phyloP scores from a whole-genome alignment of 495 filamentous ascomycete species.

The Trichoderma asperelloides region DNA sequence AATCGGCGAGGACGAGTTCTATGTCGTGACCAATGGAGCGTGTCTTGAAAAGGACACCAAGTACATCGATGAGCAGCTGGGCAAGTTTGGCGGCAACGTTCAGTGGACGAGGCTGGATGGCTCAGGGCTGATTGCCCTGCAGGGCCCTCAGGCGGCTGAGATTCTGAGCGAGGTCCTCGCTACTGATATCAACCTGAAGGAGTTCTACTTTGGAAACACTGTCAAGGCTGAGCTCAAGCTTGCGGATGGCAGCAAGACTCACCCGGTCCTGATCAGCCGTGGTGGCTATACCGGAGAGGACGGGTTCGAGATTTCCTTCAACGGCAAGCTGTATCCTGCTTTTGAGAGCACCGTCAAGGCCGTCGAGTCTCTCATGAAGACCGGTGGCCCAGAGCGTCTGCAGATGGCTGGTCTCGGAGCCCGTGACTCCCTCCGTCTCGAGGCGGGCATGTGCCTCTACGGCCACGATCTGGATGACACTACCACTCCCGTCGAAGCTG shows the following conservation, averaged over 20 bases:
- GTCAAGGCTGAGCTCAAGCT: slow-evolving; percentile 42
- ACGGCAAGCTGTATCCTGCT: slow-evolving; percentile 43
- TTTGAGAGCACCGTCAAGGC: slow-evolving; percentile 22
- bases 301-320: slow-evolving; percentile 91
- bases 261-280: slow-evolving; percentile 66
- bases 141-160: slow-evolving; percentile 67
- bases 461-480: slow-evolving; percentile 90
- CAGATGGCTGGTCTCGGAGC: slow-evolving; percentile 82
- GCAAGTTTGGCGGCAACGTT: slow-evolving; percentile 48
- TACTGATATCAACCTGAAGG: slow-evolving; percentile 48
- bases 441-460: slow-evolving; percentile 97
- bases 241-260: slow-evolving; percentile 28
- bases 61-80: slow-evolving; percentile 60
- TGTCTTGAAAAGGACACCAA: slow-evolving; percentile 77
- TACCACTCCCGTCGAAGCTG: slow-evolving; percentile 80
- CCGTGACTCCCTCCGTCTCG: slow-evolving; percentile 82
- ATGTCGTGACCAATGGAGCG: slow-evolving; percentile 93
- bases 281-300: slow-evolving; percentile 97
- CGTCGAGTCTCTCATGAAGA: slow-evolving; percentile 51
- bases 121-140: slow-evolving; percentile 78
- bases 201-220: slow-evolving; percentile 71
- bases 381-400: slow-evolving; percentile 50
- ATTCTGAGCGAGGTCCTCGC: slow-evolving; percentile 49
- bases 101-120: slow-evolving; percentile 48
- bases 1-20: slow-evolving; percentile 60